Evolutionary conservation across 805 yeast species (phyloP), one percentile per base, ranked within the genome.

Genomic region (Kazachstania bromeliacearum): DNA sequence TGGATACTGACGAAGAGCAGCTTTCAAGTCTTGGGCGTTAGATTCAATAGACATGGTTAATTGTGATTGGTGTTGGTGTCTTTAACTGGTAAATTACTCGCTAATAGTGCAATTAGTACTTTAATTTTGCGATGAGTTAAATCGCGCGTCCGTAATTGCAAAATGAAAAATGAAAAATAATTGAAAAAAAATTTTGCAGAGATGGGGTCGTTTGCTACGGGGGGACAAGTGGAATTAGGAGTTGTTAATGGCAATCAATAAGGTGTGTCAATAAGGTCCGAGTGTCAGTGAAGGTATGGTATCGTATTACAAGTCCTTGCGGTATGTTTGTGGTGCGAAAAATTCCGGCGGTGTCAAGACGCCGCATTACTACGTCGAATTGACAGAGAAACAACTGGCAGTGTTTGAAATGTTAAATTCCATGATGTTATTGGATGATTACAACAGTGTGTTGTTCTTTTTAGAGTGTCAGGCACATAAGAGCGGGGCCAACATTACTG

Each of bases 1-100:
- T 46, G 89, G 95, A 70, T 83, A 89, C 60, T 85, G 95, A 44
- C 69, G 72, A 27, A 75, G 55, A 38, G 79, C 74, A 16, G 67
- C 62, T 51, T 67, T 73, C 40, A 75, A 59, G 41, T 74, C 78
- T 9, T 47, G 54, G 4, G 75, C 71, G 36, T 49, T 39, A 12
- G 50, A 37, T 39, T 48, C 53, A 18, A 50, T 39, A 25, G 62
- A 51, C 60, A 55, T 57, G 14, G 12, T 29, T n/a, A n/a, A 20
- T 7, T 8, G 13, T 2, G 34, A 14, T 26, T 37, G n/a, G 29
- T 7, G 18, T 12, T 26, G 7, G 21, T 12, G 15, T n/a, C 14
- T 30, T 18, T 22, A 19, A 30, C 7, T 8, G 25, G 25, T 8
- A 22, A 8, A 8, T 22, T 22, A 22, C 12, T 22, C 8, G 12